Percentiles rank a stretch among this genome's conserved stretches.
Evolutionary conservation across 2,329 filamentous ascomycete genomes (phyloP).

Genomic region (Grosmannia huntii): DNA sequence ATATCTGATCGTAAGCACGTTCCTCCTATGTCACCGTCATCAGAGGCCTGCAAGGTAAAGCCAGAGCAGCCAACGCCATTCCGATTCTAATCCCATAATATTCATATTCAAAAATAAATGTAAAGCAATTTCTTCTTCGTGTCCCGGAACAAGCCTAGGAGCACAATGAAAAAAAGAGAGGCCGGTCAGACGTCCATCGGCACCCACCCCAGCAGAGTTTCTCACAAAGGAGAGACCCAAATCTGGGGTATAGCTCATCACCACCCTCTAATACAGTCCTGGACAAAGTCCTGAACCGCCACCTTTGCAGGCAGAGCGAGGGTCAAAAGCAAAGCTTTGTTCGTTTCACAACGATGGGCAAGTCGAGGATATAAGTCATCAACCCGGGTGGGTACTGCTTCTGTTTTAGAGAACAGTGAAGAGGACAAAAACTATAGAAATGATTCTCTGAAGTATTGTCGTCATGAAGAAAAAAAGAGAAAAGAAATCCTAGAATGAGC

Average conservation of each 20-base stretch:
- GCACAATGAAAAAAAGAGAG: constrained; percentile 42
- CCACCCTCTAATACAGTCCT: constrained; percentile 65
- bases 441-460: constrained; percentile 72
- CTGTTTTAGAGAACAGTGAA: constrained; percentile 88
- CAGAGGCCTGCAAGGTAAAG: too few species aligned
- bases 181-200: constrained; percentile 85
- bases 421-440: constrained; percentile 95
- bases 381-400: constrained; percentile 91
- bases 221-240: constrained; percentile 51
- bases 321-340: constrained; percentile 52
- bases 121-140: constrained; percentile 35
- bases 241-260: constrained; percentile 85
- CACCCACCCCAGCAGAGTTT: constrained; percentile 65
- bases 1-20: too few species aligned
- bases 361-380: constrained; percentile 75
- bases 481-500: constrained; percentile 22
- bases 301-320: constrained; percentile 49
- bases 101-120: too few species aligned
- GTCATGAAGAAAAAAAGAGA: constrained; percentile 41
- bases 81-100: too few species aligned
- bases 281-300: constrained; percentile 28
- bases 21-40: too few species aligned
- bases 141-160: constrained; percentile 29
- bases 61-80: too few species aligned
- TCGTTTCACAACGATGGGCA: constrained; percentile 10